These are phyloP conservation scores for Candida patagonica DNA, from an alignment of 805 yeast genomes.

Conservation along the genomic window DNA sequence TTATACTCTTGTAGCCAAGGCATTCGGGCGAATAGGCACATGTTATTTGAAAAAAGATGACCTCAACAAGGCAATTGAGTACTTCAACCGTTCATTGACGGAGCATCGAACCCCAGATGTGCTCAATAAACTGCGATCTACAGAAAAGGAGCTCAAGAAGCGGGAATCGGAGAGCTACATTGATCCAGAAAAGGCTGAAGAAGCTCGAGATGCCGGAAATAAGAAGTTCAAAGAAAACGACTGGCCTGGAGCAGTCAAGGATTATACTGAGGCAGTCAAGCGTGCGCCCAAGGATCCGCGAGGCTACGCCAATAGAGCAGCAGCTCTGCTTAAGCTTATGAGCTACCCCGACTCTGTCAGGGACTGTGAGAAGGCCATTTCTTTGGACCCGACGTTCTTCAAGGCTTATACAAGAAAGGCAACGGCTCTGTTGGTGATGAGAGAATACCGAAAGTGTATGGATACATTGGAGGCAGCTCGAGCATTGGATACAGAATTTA, in stretches of 20 bases:
- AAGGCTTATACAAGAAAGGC: slow-evolving; percentile 98
- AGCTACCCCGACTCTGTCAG: slow-evolving; percentile 94
- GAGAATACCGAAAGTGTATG: slow-evolving; percentile 71
- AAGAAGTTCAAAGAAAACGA: slow-evolving; percentile 81
- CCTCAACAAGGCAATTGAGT: slow-evolving; percentile 61
- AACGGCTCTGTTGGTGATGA: slow-evolving; percentile 82
- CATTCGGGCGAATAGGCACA: slow-evolving; percentile 87
- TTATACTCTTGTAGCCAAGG: slow-evolving; percentile 83
- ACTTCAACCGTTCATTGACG: slow-evolving; percentile 82
- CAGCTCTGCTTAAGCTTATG: slow-evolving; percentile 87
- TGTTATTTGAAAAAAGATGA: slow-evolving; percentile 69
- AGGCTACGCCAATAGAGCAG: slow-evolving; percentile 97
- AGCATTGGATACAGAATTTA: slow-evolving; percentile 55
- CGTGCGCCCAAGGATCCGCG: slow-evolving; percentile 96
- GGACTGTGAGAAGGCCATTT: slow-evolving; percentile 87
- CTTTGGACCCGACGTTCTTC: slow-evolving; percentile 76
- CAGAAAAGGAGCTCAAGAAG: slow-evolving; percentile 78
- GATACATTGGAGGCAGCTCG: slow-evolving; percentile 78
- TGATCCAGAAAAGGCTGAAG: slow-evolving; percentile 89
- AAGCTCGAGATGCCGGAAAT: slow-evolving; percentile 88
- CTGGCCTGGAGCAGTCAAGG: slow-evolving; percentile 94
- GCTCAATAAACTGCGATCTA: slow-evolving; percentile 71
- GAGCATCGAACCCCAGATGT: slow-evolving; percentile 97
- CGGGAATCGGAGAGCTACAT: slow-evolving; percentile 71
- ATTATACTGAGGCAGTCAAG: slow-evolving; percentile 91